phyloP scores from a whole-genome alignment of 805 yeast genomes.

The Hanseniaspora valbyensis region DNA sequence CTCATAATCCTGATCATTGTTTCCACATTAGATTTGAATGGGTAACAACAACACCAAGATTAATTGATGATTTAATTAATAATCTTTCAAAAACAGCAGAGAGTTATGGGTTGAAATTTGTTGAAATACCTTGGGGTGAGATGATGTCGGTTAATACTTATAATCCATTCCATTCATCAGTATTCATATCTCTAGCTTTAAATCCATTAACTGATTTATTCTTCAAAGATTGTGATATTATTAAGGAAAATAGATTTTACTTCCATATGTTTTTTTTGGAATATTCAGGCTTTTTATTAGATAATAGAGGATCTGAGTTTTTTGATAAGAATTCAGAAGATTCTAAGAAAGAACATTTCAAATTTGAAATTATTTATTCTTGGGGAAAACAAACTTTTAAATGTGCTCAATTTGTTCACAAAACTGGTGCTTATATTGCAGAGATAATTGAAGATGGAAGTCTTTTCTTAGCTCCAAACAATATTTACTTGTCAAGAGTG shows the following conservation, averaged over 20 bases:
- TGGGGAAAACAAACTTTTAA: constrained; percentile 85
- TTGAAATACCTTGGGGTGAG: constrained; percentile 88
- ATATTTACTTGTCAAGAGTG: constrained; percentile 65
- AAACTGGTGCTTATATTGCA: constrained; percentile 79
- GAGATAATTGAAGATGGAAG: constrained; percentile 73
- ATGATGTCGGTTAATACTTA: constrained; percentile 59
- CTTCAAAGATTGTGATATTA: constrained; percentile 29
- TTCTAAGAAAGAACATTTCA: constrained; percentile 16
- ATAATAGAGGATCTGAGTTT: constrained; percentile 62
- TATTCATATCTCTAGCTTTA: constrained; percentile 52
- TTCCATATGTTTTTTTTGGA: constrained; percentile 69
- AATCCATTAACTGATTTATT: constrained; percentile 67
- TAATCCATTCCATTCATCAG: constrained; percentile 83
- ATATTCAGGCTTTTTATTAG: constrained; percentile 64
- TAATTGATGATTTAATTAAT: constrained; percentile 66
- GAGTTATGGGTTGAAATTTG: constrained; percentile 65
- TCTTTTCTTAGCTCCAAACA: constrained; percentile 75
- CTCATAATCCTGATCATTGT: constrained; percentile 90
- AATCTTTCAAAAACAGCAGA: constrained; percentile 78
- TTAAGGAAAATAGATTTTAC: constrained; percentile 47
- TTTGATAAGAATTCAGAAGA: constrained; percentile 36
- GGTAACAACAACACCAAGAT: constrained; percentile 79
- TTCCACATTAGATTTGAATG: constrained; percentile 86
- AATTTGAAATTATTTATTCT: constrained; percentile 64
- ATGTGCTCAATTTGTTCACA: constrained; percentile 81